Evolutionary conservation across 768 basidiomycete species (phyloP), one percentile per base, ranked within the genome.

Genomic region (Rhodotorula graminis): DNA sequence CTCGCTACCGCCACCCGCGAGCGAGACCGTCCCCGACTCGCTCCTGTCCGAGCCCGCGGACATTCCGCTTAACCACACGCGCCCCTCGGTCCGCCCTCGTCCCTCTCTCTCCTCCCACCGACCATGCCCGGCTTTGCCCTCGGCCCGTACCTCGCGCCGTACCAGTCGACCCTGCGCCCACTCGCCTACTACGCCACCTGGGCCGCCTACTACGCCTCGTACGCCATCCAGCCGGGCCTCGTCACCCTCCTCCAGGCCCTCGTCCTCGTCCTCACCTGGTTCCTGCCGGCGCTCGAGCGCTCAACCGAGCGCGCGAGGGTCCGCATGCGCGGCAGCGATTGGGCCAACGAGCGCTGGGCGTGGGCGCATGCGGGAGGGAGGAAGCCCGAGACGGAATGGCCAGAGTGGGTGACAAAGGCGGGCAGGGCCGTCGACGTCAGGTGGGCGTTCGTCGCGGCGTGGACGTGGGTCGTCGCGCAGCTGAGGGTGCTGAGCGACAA

Each of bases 61-160:
- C 50, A 52, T 25, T 11, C 50, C 33, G 33, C 21, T 37, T 37
- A 31, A 27, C 47, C 25, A 16, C 29, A 9, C 19, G 6, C 31
- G 4, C 31, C 33, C 31, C 50, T 47, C 31, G 37, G 49, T 52
- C 33, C 50, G 40, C 62, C 47, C 58, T 18, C 9, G 40, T 46
- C 29, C 15, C 25, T 44, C 15, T 27, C 12, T 55, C 15, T 9
- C 61, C 21, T 37, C 21, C 47, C 61, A 37, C 27, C 37, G 18
- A 19, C 49, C n/a, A 72, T 72, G 71, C 71, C 71, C 15, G 11
- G 25, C 33, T 65, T 72, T 49, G 65, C 63, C 29, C n/a, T 72
- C 62, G 33, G 37, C n/a, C 23, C 56, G 2, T 72, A 72, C 71
- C 57, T 72, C 50, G 16, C 50, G n/a, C 60, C 60, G 18, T 37